Base-by-base conservation (phyloP, 2,329 filamentous ascomycete species). In the Colletotrichum acutatum region DNA sequence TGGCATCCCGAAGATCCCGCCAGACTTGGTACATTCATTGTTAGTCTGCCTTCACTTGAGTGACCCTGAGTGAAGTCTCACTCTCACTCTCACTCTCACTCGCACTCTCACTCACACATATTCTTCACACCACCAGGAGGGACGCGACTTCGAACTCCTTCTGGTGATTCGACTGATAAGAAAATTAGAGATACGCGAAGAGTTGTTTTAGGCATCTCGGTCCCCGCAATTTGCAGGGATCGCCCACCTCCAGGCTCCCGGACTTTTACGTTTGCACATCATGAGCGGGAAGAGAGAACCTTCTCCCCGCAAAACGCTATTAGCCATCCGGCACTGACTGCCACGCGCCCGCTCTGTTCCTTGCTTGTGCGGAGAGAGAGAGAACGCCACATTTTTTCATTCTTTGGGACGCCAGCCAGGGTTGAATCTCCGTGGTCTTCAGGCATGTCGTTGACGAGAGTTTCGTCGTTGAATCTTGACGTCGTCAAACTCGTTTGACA, bases 1-100 rank as follows among this genome's bases (percentile, higher is more conserved):
- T 24, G 22, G 53, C 71, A 61, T 73, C 71, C 71, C 71, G 71
- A 73, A 73, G 71, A 71, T 73, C 66, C 71, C 71, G 71, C 37
- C 71, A 58, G 56, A 19, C 54, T 60, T 49, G 42, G 42, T 12
- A 42, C 16, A 19, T 46, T 46, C 42, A 11, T 49, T 49, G 46
- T 28, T 24, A 32, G 30, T 53, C 49, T 54, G 30, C 2, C 30
- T n/a, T 16, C 2, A 32, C n/a, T 28, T 9, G 46, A 24, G 26
- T 49, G 34, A 22, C n/a, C 32, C 46, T 46, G 54, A 22, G 32
- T 16, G 49, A 42, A 42, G 34, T n/a, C n/a, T 46, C 30, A 19
- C 58, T 62, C 19, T 24, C 52, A 16, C 30, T 42, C 42, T 28
- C 46, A 56, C 34, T 30, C 53, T 37, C n/a, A n/a, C n/a, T n/a